Conservation (phyloP, 2,329 filamentous ascomycete genomes). For the Anthostomella pinea region DNA sequence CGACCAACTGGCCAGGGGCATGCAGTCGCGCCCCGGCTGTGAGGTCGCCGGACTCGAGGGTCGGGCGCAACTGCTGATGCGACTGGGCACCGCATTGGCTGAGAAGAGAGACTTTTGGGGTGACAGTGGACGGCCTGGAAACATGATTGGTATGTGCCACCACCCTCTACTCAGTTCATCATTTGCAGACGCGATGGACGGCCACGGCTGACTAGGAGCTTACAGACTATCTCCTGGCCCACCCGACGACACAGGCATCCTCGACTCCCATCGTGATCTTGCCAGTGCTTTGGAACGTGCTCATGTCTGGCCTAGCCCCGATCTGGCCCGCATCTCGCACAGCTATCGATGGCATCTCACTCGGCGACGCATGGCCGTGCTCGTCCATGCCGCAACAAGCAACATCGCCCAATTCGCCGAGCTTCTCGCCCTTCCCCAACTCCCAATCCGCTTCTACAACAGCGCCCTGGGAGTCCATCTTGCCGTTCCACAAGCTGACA, state of each 20-base stretch:
- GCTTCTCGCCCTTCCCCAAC: conserved; percentile 46
- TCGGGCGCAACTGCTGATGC: conserved; percentile 72
- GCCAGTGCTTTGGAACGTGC: conserved; percentile 83
- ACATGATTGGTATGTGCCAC: conserved; percentile 74
- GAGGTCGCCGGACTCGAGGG: conserved; percentile 83
- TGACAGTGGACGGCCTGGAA: conserved; percentile 78
- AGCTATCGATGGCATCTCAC: conserved; percentile 77
- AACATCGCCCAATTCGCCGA: conserved; percentile 46
- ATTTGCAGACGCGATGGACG: conserved; percentile 15
- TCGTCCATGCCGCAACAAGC: conserved; percentile 66
- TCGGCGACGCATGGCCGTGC: conserved; percentile 95
- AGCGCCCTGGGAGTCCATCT: conserved; percentile 68
- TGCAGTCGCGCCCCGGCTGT: conserved; percentile 82
- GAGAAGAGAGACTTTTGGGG: conserved; percentile 83
- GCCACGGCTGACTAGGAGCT: conserved; percentile 16
- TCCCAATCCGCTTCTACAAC: conserved; percentile 19
- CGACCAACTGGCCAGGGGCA: conserved; percentile 70
- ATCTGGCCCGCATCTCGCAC: conserved; percentile 91
- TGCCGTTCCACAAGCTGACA: conserved; percentile 91
- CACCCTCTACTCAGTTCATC: background rate
- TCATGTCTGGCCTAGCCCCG: conserved; percentile 80
- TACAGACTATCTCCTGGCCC: conserved; percentile 85
- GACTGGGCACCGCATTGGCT: conserved; percentile 70
- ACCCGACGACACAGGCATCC: conserved; percentile 83
- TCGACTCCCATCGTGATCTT: conserved; percentile 84